Conservation (phyloP, 371 early-diverging fungal genomes). For the Paramicrosporidium saccamoebae region DNA sequence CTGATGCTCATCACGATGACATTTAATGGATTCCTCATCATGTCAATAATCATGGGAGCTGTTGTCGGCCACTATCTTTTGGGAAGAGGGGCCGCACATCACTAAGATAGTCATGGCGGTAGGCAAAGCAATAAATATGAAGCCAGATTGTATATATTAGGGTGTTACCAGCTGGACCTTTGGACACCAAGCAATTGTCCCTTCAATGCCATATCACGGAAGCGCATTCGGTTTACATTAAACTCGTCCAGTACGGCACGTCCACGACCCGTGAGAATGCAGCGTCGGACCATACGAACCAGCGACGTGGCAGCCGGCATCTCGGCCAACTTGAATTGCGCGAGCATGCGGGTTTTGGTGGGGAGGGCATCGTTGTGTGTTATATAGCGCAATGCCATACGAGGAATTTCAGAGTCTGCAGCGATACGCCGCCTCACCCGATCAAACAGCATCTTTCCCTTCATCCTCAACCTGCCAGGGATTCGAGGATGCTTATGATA, state of each 20-base stretch:
- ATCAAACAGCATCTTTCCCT: slow-evolving; percentile 36
- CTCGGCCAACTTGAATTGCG: slow-evolving; percentile 33
- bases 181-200: slow-evolving; percentile 50
- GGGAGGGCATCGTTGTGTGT: slow-evolving; percentile 38
- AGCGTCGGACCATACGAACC: slow-evolving; percentile 29
- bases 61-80: too few species aligned
- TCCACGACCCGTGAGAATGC: slow-evolving; percentile 43
- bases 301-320: slow-evolving; percentile 32
- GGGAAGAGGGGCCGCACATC: too few species aligned
- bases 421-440: slow-evolving; percentile 28
- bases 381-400: slow-evolving; percentile 38
- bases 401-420: slow-evolving; percentile 25
- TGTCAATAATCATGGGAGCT: too few species aligned
- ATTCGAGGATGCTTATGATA: not conserved
- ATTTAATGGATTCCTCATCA: too few species aligned
- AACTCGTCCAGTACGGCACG: slow-evolving; percentile 44
- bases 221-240: slow-evolving; percentile 38
- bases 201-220: slow-evolving; percentile 38
- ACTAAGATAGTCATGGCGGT: too few species aligned
- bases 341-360: slow-evolving; percentile 37
- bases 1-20: too few species aligned
- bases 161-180: slow-evolving; percentile 52
- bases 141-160: too few species aligned
- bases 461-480: not conserved
- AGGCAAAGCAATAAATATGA: too few species aligned